Base-by-base conservation (phyloP, 1,139 yeast genomes). In the Torulaspora pretoriensis region DNA sequence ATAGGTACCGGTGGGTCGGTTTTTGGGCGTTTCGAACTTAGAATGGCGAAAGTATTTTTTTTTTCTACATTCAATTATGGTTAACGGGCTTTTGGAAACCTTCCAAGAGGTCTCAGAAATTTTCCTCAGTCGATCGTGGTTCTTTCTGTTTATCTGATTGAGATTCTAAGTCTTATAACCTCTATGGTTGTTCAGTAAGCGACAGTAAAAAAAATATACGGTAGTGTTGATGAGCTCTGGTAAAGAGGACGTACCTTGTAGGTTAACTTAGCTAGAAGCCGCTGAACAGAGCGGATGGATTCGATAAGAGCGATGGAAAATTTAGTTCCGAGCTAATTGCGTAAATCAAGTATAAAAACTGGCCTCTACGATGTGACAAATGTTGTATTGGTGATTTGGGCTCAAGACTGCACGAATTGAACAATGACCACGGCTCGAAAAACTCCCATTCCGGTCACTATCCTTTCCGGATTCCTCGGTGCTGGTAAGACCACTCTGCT, bases 401-500 rank as follows among this genome's bases (percentile, higher is more conserved):
- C 22, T 6, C 22, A 29, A 8, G n/a, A 29, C n/a, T n/a, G 22
- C 22, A 19, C 5, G 7, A 19, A 19, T 19, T 19, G 22, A 27
- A 29, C 22, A 33, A 40, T 36, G 28, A 35, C 43, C 8, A n/a
- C 13, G 19, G 16, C 39, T 22, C 16, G 32, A 22, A 36, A 28
- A 30, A 39, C 49, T 24, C 64, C 72, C 7, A 66, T 71, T 35
- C 74, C 75, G 14, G 69, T 72, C 10, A 70, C 76, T 1, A 57
- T 72, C 17, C 56, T 72, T 23, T 71, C 75, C 3, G 75, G 75
- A 1, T 71, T 72, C 46, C 57, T 72, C 26, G 77, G 77, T 1
- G 59, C 72, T 7, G 77, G 77, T 1, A 73, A 73, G 52, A 72
- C 77, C 6, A 72, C 76, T 2, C 54, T 73, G 8, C 59, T 73